phyloP scores from a whole-genome alignment of 768 basidiomycete genomes.

The Cystofilobasidium macerans region DNA sequence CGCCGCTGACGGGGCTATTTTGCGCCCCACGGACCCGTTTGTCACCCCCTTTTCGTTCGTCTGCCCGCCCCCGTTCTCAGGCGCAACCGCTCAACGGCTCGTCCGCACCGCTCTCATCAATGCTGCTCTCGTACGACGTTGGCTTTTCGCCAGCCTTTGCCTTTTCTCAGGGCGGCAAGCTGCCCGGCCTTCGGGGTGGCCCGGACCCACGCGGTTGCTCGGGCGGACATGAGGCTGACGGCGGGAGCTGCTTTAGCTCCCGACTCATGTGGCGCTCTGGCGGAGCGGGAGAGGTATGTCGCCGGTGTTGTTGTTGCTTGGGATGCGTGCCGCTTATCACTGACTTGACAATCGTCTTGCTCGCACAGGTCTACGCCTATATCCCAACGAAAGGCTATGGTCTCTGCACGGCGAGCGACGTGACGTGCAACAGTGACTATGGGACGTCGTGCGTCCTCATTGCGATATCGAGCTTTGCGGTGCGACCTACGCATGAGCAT shows the following conservation, averaged over 20 bases:
- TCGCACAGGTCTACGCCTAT: constrained; percentile 9
- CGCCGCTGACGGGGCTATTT: background rate
- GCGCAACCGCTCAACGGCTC: constrained; percentile 50
- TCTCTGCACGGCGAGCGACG: constrained; percentile 6
- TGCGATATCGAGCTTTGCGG: background rate
- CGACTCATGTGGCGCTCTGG: constrained; percentile 63
- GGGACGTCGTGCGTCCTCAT: constrained; percentile 37
- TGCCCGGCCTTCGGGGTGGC: constrained; percentile 66
- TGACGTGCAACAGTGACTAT: constrained; percentile 31
- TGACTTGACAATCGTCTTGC: background rate
- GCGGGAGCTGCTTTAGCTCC: constrained; percentile 59
- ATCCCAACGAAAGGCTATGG: constrained; percentile 9
- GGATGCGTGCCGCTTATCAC: background rate
- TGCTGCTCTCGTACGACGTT: constrained; percentile 64
- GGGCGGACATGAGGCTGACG: constrained; percentile 55
- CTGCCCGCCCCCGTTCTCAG: constrained; percentile 4
- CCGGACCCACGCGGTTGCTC: constrained; percentile 53
- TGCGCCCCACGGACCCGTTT: background rate
- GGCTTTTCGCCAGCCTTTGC: constrained; percentile 57
- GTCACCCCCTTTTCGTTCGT: background rate
- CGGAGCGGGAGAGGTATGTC: constrained; percentile 58
- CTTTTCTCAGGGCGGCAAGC: constrained; percentile 62
- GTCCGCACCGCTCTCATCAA: constrained; percentile 48
- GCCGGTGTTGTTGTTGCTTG: background rate
- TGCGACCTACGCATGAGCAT: too few relatives aligned